Evolutionary conservation across 345 rosid species (phyloP).

Genomic region (Laguncularia racemosa): DNA sequence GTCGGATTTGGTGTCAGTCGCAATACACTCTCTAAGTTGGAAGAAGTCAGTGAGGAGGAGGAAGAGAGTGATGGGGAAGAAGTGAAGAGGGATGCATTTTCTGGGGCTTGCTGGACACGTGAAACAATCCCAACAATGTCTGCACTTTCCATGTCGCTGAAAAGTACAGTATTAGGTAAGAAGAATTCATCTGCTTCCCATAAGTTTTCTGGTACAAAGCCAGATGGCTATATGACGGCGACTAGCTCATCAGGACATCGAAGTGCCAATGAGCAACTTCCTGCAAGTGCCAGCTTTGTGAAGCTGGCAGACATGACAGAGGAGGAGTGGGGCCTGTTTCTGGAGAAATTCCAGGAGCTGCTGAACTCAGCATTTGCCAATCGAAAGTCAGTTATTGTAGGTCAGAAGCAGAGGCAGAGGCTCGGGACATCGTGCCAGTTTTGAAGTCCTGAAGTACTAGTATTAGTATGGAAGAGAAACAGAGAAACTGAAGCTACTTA

Average conservation of each 20-base stretch:
- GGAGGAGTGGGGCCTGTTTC: constrained; percentile 71
- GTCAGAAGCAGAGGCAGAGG: constrained; percentile 88
- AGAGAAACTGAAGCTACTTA: constrained; percentile 7
- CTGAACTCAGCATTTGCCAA: constrained; percentile 61
- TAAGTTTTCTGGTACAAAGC: constrained; percentile 34
- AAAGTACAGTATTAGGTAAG: constrained; percentile 50
- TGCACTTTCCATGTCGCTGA: constrained; percentile 71
- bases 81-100: constrained; percentile 21
- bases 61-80: constrained; percentile 53
- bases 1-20: constrained; percentile 39
- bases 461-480: constrained; percentile 8
- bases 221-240: constrained; percentile 36
- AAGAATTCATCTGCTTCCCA: constrained; percentile 23
- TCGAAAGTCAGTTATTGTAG: constrained; percentile 55
- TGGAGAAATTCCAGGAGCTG: constrained; percentile 70
- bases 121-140: constrained; percentile 41
- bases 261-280: constrained; percentile 90
- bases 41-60: constrained; percentile 73
- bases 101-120: constrained; percentile 15
- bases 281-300: constrained; percentile 69
- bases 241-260: constrained; percentile 69
- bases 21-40: constrained; percentile 58
- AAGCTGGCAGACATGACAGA: constrained; percentile 77
- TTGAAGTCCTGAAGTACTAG: constrained; percentile 32
- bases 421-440: constrained; percentile 99